Evolutionary conservation across 1,139 yeast genomes (phyloP), one percentile per base, ranked within the genome.

Genomic region (Martiniozyma asiatica): DNA sequence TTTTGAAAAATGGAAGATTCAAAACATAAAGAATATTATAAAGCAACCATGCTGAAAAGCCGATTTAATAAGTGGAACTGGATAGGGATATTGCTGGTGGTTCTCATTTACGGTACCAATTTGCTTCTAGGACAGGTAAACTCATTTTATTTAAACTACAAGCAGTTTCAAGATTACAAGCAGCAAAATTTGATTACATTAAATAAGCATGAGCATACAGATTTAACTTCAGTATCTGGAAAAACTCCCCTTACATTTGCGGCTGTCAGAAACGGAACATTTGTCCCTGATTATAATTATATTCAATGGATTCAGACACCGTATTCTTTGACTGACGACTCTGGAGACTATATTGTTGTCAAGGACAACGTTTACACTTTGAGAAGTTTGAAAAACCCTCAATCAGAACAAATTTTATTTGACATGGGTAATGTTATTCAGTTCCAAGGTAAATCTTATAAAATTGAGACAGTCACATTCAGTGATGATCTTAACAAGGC

Each of bases 231-330:
- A n/a, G n/a, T n/a, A n/a, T n/a, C 15, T 27, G 22, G 17, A 8
- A 47, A 40, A 27, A 31, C 33, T 5, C 53, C 55, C 5, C 29
- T 65, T 3, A 49, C 60, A 0, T 61, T 64, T 34, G 49, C 50
- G 2, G 48, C 55, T 30, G 53, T 58, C 0, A 60, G 81, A 38
- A 66, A 65, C 29, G 68, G 68, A 2, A 56, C 65, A 2, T 76
- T 76, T 40, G 37, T 46, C 0, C 73, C 84, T 0, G 53, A 55
- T 15, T 54, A 44, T 31, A 65, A 66, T 36, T 52, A 62, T n/a
- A 56, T 78, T 14, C 85, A 77, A 47, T 78, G 89, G 89, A 67
- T 77, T 29, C 58, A 58, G 29, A 68, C 68, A 13, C 69, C 73
- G 1, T 59, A 58, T 24, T 45, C 51, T 37, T 51, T 29, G 8